These are phyloP conservation scores for Curvularia sp. DNA, from an alignment of 2,329 filamentous ascomycete species.

Conservation along the genomic window DNA sequence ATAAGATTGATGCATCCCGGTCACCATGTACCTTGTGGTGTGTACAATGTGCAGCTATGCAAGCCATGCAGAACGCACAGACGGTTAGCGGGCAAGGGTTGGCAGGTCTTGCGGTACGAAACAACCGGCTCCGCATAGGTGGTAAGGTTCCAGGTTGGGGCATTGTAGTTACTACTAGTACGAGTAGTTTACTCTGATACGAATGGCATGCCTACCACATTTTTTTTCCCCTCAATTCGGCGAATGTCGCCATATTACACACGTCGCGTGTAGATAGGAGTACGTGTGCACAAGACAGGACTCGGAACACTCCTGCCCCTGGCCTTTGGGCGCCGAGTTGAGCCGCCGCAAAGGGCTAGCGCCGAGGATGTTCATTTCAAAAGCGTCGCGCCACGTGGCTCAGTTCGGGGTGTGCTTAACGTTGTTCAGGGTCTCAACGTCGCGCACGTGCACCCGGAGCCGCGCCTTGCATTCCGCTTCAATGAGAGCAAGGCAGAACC, in stretches of 20 bases:
- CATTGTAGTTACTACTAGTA: background rate
- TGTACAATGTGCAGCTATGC: conserved; percentile 7
- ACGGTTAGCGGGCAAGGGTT: conserved; percentile 14
- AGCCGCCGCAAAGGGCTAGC: background rate
- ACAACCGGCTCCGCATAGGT: conserved; percentile 2
- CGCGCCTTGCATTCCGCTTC: conserved; percentile 8
- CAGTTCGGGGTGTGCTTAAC: conserved; percentile 7
- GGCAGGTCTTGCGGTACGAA: conserved; percentile 10
- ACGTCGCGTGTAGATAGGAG: background rate
- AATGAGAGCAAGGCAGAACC: background rate
- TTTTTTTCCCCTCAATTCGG: background rate
- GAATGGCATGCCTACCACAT: background rate
- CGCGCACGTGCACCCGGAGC: conserved; percentile 10
- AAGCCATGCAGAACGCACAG: conserved; percentile 9
- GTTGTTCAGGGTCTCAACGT: conserved; percentile 16
- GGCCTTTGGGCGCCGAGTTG: background rate
- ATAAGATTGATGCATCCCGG: conserved; percentile 15
- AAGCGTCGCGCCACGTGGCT: conserved; percentile 14
- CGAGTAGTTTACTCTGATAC: background rate
- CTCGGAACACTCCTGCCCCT: conserved; percentile 13
- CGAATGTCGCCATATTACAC: conserved; percentile 1
- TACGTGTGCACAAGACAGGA: background rate
- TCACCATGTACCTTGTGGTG: conserved; percentile 6
- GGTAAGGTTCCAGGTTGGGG: background rate
- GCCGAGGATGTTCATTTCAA: conserved; percentile 1